phyloP scores from a whole-genome alignment of 495 filamentous ascomycete genomes.

The Lepraria neglecta region DNA sequence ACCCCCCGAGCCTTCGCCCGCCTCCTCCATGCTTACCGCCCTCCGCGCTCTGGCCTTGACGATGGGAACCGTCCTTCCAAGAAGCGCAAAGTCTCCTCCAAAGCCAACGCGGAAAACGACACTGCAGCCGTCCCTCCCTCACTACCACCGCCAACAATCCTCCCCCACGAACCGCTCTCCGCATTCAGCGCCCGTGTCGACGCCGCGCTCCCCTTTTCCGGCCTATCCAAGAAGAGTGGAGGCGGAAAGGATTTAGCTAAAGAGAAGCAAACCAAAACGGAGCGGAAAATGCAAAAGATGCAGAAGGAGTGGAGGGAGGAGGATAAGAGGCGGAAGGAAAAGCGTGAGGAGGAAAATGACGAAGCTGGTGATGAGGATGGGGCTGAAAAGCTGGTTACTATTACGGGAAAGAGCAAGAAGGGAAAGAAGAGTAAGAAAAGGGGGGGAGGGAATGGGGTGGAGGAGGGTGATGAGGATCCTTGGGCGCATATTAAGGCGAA shows the following conservation, averaged over 20 bases:
- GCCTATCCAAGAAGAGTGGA: conserved; percentile 49
- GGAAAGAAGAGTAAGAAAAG: conserved; percentile 40
- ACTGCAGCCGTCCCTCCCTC: conserved; percentile 17
- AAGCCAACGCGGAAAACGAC: not conserved
- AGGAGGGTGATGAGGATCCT: conserved; percentile 61
- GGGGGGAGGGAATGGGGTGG: conserved; percentile 37
- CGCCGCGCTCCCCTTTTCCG: conserved; percentile 68
- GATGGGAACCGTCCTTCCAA: conserved; percentile 43
- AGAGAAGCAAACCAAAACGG: conserved; percentile 66
- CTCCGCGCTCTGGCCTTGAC: conserved; percentile 58
- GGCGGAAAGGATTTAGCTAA: conserved; percentile 35
- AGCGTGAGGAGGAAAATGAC: conserved; percentile 54
- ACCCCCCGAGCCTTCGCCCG: conserved; percentile 80
- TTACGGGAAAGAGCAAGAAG: conserved; percentile 51
- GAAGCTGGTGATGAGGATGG: conserved; percentile 61
- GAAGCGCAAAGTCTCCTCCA: conserved; percentile 25
- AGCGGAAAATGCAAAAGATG: conserved; percentile 73
- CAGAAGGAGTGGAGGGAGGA: conserved; percentile 76
- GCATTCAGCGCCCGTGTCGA: conserved; percentile 84
- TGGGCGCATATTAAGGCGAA: conserved; percentile 67
- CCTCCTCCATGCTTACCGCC: conserved; percentile 61
- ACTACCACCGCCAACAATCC: conserved; percentile 53
- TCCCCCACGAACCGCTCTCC: conserved; percentile 71
- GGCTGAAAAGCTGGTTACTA: conserved; percentile 48
- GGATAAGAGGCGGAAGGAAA: conserved; percentile 46